Evolutionary conservation across 108 stramenopile species (phyloP).

Genomic region (Skeletonema costatum): DNA sequence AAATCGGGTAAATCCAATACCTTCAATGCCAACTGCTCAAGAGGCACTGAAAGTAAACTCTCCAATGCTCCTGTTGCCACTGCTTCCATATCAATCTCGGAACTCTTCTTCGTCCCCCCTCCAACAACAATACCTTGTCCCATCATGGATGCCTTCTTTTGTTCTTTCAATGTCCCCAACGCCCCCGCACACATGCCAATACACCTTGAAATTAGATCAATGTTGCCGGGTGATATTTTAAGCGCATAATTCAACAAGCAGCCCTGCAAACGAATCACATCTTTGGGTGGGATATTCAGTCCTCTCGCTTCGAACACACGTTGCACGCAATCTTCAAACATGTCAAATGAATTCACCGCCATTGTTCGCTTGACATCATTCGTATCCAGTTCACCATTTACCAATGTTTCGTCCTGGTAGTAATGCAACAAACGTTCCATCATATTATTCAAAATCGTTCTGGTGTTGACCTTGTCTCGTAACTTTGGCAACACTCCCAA

Average conservation of each 20-base stretch:
- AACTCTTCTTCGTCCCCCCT: conserved; percentile 28
- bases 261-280: conserved; percentile 93
- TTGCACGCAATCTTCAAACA: conserved; percentile 93
- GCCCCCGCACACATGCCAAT: conserved; percentile 75
- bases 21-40: conserved; percentile 75
- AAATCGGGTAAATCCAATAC: conserved; percentile 88
- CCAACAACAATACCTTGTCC: conserved; percentile 43
- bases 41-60: conserved; percentile 86
- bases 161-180: conserved; percentile 46
- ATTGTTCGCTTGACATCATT: conserved; percentile 72
- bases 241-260: conserved; percentile 88
- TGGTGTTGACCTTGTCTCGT: conserved; percentile 96
- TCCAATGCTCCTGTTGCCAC: conserved; percentile 88
- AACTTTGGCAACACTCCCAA: conserved; percentile 86
- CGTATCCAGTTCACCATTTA: conserved; percentile 79
- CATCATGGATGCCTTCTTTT: conserved; percentile 64
- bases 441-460: conserved; percentile 89
- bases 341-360: conserved; percentile 82
- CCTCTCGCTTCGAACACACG: conserved; percentile 88
- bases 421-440: conserved; percentile 94
- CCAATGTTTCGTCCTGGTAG: conserved; percentile 71
- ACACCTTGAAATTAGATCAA: conserved; percentile 86
- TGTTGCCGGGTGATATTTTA: conserved; percentile 91
- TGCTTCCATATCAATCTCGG: conserved; percentile 62
- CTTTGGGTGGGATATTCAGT: conserved; percentile 72